Evolutionary conservation across 2,329 filamentous ascomycete genomes (phyloP).

Genomic region (Mycosphaerelloides madeirae): DNA sequence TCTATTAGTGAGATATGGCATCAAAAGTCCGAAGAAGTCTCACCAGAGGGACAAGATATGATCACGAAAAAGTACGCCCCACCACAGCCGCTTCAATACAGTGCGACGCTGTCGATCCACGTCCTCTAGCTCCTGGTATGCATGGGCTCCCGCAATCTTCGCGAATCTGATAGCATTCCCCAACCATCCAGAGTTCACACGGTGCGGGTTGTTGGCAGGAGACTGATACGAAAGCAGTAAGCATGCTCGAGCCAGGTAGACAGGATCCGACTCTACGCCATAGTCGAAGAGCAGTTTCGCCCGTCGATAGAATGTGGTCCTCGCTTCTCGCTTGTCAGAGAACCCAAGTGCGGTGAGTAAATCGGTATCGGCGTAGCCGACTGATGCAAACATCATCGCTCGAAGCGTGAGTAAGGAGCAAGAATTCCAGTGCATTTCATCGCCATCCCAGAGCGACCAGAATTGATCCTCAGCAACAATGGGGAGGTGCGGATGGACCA

Average conservation of each 20-base stretch:
- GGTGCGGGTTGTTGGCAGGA: conserved; percentile 2
- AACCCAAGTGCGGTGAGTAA: conserved; percentile 3
- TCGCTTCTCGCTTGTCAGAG: conserved; percentile 4
- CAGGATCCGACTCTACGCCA: conserved; percentile 5
- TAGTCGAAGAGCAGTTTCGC: conserved; percentile 9
- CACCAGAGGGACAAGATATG: conserved; percentile 7
- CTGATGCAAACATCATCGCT: conserved; percentile 17
- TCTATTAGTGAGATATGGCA: too few relatives aligned
- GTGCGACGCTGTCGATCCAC: background rate
- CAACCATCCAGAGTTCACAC: conserved; percentile 7
- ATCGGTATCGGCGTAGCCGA: background rate
- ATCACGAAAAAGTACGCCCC: conserved; percentile 11
- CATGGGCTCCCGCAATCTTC: conserved; percentile 7
- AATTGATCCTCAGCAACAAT: conserved; percentile 18
- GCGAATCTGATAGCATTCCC: conserved; percentile 5
- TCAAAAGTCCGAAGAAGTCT: too few relatives aligned
- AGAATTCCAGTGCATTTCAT: conserved; percentile 9
- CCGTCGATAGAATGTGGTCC: conserved; percentile 4
- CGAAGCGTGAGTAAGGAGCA: conserved; percentile 12
- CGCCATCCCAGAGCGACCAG: conserved; percentile 15
- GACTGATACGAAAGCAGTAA: conserved; percentile 7
- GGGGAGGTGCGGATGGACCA: conserved; percentile 17
- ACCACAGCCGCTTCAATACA: conserved; percentile 11
- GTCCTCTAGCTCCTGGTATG: conserved; percentile 3
- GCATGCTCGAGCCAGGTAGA: conserved; percentile 5